Conservation (phyloP, 306 rosid genomes). For the Acacia confusa region DNA sequence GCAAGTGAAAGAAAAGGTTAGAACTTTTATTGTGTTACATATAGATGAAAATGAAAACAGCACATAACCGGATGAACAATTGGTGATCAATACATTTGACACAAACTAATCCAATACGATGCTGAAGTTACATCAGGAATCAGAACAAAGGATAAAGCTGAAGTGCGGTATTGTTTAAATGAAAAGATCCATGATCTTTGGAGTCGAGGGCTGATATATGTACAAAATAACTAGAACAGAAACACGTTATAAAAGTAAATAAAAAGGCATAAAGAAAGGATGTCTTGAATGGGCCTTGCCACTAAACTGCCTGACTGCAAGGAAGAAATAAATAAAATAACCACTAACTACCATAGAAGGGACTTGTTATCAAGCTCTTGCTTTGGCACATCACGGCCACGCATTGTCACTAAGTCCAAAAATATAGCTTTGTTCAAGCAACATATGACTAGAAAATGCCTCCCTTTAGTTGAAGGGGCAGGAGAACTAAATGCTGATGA, state of each 20-base stretch:
- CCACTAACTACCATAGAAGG: conserved; percentile 79
- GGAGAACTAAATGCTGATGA: conserved; percentile 83
- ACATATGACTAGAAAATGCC: conserved; percentile 97
- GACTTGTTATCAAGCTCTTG: conserved; percentile 96
- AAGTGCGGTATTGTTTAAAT: neutral
- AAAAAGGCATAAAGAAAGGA: conserved; percentile 6
- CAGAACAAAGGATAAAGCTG: neutral
- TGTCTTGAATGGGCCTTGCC: neutral
- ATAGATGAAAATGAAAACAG: conserved; percentile 28
- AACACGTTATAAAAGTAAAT: neutral
- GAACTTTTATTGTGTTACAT: conserved; percentile 11
- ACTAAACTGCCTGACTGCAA: neutral
- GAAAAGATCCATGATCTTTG: neutral
- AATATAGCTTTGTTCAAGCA: conserved; percentile 96
- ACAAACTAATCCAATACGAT: neutral
- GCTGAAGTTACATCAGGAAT: neutral
- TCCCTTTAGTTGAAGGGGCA: conserved; percentile 89
- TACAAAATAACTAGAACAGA: neutral
- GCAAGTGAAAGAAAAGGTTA: conserved; percentile 30
- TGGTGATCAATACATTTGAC: neutral
- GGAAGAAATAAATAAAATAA: conserved; percentile 14
- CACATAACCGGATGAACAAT: neutral
- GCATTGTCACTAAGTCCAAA: conserved; percentile 97
- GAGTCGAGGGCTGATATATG: neutral
- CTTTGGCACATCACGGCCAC: conserved; percentile 97